Evolutionary conservation across 169 alveolate species (phyloP), one percentile per base, ranked within the genome.

Genomic region (Eimeria acervulina): DNA sequence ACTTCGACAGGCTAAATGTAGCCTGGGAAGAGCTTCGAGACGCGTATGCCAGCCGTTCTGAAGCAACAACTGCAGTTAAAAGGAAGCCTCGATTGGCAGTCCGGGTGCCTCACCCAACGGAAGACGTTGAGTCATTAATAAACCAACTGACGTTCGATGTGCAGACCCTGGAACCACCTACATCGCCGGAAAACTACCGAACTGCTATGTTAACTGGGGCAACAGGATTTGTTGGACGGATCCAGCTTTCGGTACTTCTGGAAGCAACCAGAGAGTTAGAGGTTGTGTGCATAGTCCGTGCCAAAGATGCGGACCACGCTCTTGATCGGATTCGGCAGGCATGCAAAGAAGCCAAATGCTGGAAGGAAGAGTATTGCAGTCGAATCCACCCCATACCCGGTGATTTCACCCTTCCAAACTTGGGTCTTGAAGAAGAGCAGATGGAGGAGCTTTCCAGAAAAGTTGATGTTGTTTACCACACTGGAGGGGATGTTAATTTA

Each of bases 401-500:
- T 6, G 97, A 97, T 61, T 97, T 97, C 87, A 96, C 96, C 40
- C 95, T 89, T 36, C 96, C 96, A 23, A 70, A 84, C 36, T 84
- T 97, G 52, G 98, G 98, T 21, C 87, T 97, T 42, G 89, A 96
- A n/a, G 90, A 84, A 42, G 97, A 97, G 52, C 93, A 94, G 40
- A 95, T 95, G 84, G 80, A 95, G n/a, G 96, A 96, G 66, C 95
- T 96, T 23, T 94, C 97, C 68, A 72, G 63, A 42, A 87, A 51
- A 31, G 95, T 97, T 23, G 98, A 97, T 70, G 93, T 97, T n/a
- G 97, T 97, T 36, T 96, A 96, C 74, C 98, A 97, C 95, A 97
- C 97, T 8, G 98, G 98, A 23, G 98, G 98, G 21, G 98, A 97
- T 91, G 98, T 97, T 26, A 97, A 96, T 80, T 92, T 97, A 44